These are phyloP conservation scores for Fallopia convolvulus DNA, from an alignment of 148 eudicot species.

Conservation along the genomic window DNA sequence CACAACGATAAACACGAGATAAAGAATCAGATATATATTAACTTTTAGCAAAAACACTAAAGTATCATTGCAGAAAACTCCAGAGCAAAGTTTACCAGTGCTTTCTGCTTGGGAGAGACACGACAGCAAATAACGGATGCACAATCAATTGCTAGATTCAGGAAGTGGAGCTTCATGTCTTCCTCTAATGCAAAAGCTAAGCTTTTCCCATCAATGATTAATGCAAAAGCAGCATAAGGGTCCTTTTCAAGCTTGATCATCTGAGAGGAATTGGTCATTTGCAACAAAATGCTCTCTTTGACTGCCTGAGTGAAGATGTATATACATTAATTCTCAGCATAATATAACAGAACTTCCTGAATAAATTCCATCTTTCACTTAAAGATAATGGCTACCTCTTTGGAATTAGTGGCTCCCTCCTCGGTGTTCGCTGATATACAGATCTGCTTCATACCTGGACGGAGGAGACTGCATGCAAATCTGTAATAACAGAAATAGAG, in stretches of 20 bases:
- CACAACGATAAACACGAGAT: not conserved
- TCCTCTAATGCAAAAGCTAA: slow-evolving; percentile 70
- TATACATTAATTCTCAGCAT: slow-evolving; percentile 20
- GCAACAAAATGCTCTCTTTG: slow-evolving; percentile 62
- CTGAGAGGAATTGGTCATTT: slow-evolving; percentile 79
- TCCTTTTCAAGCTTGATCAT: slow-evolving; percentile 93
- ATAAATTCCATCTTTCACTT: slow-evolving; percentile 7
- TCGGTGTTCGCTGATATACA: slow-evolving; percentile 47
- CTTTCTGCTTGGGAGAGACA: slow-evolving; percentile 95
- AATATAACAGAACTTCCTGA: slow-evolving; percentile 15
- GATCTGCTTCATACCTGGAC: slow-evolving; percentile 95
- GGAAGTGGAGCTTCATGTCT: slow-evolving; percentile 69
- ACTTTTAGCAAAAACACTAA: not conserved
- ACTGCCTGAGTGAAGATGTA: slow-evolving; percentile 41
- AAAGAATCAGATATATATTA: not conserved
- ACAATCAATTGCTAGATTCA: slow-evolving; percentile 72
- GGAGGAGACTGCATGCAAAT: slow-evolving; percentile 85
- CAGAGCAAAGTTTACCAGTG: slow-evolving; percentile 42
- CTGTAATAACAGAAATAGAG: slow-evolving; percentile 29
- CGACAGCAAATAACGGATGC: slow-evolving; percentile 98
- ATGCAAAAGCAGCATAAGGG: slow-evolving; percentile 93
- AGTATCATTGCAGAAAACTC: not conserved
- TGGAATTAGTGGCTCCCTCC: slow-evolving; percentile 36
- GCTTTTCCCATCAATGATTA: slow-evolving; percentile 86
- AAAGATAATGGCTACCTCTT: slow-evolving; percentile 42